Base-by-base conservation (phyloP, 805 yeast species). In the Saccharomycopsis sp. region DNA sequence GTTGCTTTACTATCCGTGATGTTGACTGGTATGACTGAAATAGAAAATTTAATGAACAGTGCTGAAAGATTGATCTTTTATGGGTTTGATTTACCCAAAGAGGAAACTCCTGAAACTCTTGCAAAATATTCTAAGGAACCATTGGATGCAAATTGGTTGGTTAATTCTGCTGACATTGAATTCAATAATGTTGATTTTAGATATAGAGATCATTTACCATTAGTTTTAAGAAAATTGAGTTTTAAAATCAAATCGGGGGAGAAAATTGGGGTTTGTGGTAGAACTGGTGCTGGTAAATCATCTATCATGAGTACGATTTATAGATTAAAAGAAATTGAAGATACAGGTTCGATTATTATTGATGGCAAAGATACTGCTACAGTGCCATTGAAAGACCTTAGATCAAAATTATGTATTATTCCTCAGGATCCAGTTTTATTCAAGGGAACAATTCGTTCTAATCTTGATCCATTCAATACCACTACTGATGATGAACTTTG, bases 361-460 rank as follows among this genome's bases (percentile, higher is more conserved):
- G 95, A 85, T 59, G 89, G 76, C 4, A 54, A 79, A 25, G 76
- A 82, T 52, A 79, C 78, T 39, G 57, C 75, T 2, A 59, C 61
- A 8, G 56, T 85, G 43, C 94, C 94, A 0, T 65, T 85, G 30
- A 62, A 62, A 41, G 79, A 77, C 46, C 65, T 85, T 53, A 67
- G 95, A 49, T 71, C 81, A 13, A 72, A 71, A 45, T 64, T 85
- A 21, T 71, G 88, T 1, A 84, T 85, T 46, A 85, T 85, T 53
- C 95, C 95, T 3, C 95, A 85, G 57, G 94, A 85, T 51, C 94
- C 95, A 1, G 86, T 82, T 0, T 60, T 85, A 42, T 84, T 85
- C 64, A 74, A 76, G 48, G 95, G 94, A 14, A 70, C 87, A 0
- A 71, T 84, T 36, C 63, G 94, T 52, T 67, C 70, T 44, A 85